Evolutionary conservation across 192 early-diverging fungal species (phyloP).

Genomic region (Backusella macrospora): DNA sequence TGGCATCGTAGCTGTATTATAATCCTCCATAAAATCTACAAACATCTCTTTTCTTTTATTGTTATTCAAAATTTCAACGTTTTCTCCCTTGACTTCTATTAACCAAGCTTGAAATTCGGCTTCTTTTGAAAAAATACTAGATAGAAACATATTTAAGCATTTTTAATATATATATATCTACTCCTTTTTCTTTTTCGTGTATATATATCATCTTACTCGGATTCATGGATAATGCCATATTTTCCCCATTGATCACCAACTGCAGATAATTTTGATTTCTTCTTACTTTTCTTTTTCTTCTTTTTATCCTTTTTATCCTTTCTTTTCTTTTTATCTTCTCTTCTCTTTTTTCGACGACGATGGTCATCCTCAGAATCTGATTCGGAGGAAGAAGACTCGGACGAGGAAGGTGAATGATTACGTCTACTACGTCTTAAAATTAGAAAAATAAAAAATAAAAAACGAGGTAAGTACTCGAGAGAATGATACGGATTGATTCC

Average conservation of each 20-base stretch:
- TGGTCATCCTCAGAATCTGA: slow-evolving; percentile 25
- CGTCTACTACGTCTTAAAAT: neutral
- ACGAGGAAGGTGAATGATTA: neutral
- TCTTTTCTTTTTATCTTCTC: slow-evolving; percentile 43
- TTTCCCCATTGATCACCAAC: slow-evolving; percentile 46
- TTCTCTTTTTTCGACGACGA: slow-evolving; percentile 36
- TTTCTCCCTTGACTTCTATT: slow-evolving; percentile 51
- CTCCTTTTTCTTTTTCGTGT: too few species aligned
- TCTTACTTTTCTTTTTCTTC: slow-evolving; percentile 46
- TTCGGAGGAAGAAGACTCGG: neutral
- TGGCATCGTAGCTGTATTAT: slow-evolving; percentile 63
- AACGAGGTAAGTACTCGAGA: too few species aligned
- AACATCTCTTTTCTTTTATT: slow-evolving; percentile 56
- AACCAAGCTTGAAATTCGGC: slow-evolving; percentile 61
- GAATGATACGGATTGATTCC: too few species aligned
- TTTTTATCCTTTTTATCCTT: slow-evolving; percentile 33
- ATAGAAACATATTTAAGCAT: neutral
- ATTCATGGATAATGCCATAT: slow-evolving; percentile 54
- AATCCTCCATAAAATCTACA: slow-evolving; percentile 63
- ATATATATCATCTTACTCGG: slow-evolving; percentile 45
- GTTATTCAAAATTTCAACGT: slow-evolving; percentile 51
- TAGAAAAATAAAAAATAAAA: too few species aligned
- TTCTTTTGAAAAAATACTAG: slow-evolving; percentile 45
- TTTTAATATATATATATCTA: neutral
- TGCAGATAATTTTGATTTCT: slow-evolving; percentile 28